A percentile compares a stretch with the other conserved stretches of the same genome.
Conservation (phyloP, 495 filamentous ascomycete genomes). For the Penicillium taxi region DNA sequence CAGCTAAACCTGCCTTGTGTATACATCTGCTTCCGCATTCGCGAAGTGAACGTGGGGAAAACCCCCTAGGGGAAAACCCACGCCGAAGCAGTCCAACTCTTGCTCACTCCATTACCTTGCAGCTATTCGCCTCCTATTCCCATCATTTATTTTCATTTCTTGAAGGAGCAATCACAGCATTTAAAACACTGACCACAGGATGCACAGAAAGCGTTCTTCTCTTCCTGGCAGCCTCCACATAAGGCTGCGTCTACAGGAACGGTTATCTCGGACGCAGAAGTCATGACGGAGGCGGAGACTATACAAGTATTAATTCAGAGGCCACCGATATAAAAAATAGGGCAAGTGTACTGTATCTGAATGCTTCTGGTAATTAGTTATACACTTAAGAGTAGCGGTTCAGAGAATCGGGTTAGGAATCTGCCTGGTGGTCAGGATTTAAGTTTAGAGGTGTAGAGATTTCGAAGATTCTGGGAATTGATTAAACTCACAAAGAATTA, state of each 20-base stretch:
- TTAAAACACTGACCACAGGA: not conserved
- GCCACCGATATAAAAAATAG: not conserved
- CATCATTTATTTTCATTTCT: slow-evolving; percentile 2
- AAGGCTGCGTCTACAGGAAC: slow-evolving; percentile 1
- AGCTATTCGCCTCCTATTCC: slow-evolving; percentile 4
- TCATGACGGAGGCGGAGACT: slow-evolving; percentile 4
- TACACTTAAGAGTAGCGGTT: slow-evolving; percentile 3
- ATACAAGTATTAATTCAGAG: slow-evolving; percentile 2
- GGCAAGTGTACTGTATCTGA: not conserved
- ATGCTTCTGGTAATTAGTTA: not conserved
- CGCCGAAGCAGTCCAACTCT: too few species aligned
- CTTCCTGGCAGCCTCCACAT: slow-evolving; percentile 1
- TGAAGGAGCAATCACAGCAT: slow-evolving; percentile 3
- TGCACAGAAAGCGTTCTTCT: not conserved
- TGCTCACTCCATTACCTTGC: slow-evolving; percentile 1
- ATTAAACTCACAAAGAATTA: too few species aligned
- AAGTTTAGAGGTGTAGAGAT: too few species aligned
- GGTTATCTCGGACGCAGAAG: slow-evolving; percentile 4
- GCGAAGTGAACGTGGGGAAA: too few species aligned
- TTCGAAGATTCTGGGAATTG: too few species aligned
- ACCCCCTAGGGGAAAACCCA: too few species aligned
- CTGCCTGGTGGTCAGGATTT: not conserved
- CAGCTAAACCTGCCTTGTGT: too few species aligned
- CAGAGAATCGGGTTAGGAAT: slow-evolving; percentile 1
- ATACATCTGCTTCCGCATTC: too few species aligned